A percentile compares a stretch with the other conserved stretches of the same genome.
Conservation (phyloP, 352 stramenopile genomes). For the Phytopythium sindhum region DNA sequence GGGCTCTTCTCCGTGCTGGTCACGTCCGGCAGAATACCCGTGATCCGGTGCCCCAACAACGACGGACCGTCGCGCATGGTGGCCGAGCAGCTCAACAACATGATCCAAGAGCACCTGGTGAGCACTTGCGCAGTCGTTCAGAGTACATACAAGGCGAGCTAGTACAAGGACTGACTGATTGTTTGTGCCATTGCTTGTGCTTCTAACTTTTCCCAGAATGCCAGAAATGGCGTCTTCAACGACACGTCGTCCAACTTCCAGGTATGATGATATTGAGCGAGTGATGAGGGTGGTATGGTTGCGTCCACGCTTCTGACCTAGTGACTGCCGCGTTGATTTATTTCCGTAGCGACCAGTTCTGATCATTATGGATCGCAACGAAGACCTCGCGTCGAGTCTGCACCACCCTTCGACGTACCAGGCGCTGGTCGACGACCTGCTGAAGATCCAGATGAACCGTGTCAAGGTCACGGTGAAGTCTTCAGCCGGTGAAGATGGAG, state of each 20-base stretch:
- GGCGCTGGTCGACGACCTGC: slow-evolving; percentile 90
- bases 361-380: slow-evolving; percentile 97
- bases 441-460: slow-evolving; percentile 84
- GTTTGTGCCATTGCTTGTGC: not conserved
- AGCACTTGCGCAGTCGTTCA: not conserved
- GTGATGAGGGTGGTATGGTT: not conserved
- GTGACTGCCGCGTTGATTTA: slow-evolving; percentile 2
- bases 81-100: slow-evolving; percentile 89
- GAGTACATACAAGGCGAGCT: not conserved
- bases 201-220: slow-evolving; percentile 22
- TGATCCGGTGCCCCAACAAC: slow-evolving; percentile 93
- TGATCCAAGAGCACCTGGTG: slow-evolving; percentile 76
- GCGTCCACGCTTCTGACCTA: not conserved
- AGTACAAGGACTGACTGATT: not conserved
- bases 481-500: slow-evolving; percentile 16
- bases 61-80: slow-evolving; percentile 96
- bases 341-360: slow-evolving; percentile 86
- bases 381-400: slow-evolving; percentile 94
- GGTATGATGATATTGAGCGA: slow-evolving; percentile 20
- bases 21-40: slow-evolving; percentile 90
- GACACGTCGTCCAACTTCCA: slow-evolving; percentile 65
- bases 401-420: slow-evolving; percentile 94
- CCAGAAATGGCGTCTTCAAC: slow-evolving; percentile 63
- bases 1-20: slow-evolving; percentile 93
- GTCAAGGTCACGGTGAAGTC: slow-evolving; percentile 90